Evolutionary conservation across 2,329 filamentous ascomycete species (phyloP).

Genomic region (Alternaria triticina): DNA sequence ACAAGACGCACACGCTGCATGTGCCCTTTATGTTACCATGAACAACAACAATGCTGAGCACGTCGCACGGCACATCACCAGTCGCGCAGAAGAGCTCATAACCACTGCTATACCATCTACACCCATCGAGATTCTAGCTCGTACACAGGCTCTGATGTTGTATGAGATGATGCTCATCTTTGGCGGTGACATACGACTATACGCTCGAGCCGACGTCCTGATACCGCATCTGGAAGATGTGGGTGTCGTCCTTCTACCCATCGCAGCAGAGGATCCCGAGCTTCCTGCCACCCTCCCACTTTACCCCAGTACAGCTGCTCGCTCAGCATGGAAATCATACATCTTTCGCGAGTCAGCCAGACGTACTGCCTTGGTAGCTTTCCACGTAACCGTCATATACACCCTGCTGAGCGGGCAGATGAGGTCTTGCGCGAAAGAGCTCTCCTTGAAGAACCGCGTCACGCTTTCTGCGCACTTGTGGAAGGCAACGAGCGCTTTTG

Average conservation of each 20-base stretch:
- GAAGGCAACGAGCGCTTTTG: constrained; percentile 36
- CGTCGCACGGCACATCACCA: constrained; percentile 58
- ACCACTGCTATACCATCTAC: constrained; percentile 17
- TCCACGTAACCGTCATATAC: constrained; percentile 52
- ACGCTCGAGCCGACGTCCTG: constrained; percentile 22
- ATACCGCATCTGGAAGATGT: constrained; percentile 25
- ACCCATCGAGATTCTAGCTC: constrained; percentile 32
- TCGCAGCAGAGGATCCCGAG: constrained; percentile 22
- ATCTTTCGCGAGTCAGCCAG: constrained; percentile 61
- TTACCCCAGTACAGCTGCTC: constrained; percentile 45
- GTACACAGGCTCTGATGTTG: constrained; percentile 37
- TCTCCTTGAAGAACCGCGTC: constrained; percentile 17
- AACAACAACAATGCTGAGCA: constrained; percentile 57
- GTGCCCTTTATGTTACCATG: constrained; percentile 60
- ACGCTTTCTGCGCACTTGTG: constrained; percentile 40
- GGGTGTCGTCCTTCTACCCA: constrained; percentile 5
- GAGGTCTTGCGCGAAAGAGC: constrained; percentile 15
- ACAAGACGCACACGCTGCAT: constrained; percentile 62
- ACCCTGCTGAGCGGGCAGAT: constrained; percentile 24
- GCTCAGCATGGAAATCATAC: constrained; percentile 59
- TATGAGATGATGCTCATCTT: constrained; percentile 40
- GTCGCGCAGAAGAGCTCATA: constrained; percentile 54
- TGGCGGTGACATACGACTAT: constrained; percentile 28
- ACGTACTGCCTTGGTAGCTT: constrained; percentile 58
- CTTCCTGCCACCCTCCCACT: constrained; percentile 41